Conservation (phyloP, 2,329 filamentous ascomycete species). For the Aspergillus sp. region DNA sequence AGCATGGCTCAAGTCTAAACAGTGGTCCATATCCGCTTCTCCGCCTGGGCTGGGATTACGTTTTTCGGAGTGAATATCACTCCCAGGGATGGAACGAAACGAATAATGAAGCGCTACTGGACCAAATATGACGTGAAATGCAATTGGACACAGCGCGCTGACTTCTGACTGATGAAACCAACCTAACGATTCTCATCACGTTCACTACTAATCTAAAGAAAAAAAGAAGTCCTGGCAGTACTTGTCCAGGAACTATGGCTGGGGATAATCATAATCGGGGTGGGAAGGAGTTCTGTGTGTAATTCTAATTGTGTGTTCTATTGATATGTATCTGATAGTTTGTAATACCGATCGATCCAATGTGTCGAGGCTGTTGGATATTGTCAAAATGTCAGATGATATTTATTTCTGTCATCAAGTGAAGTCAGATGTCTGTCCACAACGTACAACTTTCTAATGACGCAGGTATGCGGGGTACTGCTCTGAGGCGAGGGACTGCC, state of each 20-base stretch:
- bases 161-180: neutral
- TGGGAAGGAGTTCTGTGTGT: neutral
- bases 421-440: too few species aligned
- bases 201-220: neutral
- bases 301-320: neutral
- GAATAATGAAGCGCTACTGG: neutral
- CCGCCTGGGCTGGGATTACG: neutral
- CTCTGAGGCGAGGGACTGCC: too few species aligned
- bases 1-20: conserved; percentile 49
- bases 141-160: neutral
- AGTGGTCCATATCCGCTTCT: neutral
- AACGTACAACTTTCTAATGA: too few species aligned
- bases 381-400: too few species aligned
- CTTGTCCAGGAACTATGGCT: neutral
- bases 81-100: neutral
- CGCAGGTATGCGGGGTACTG: too few species aligned
- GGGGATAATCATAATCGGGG: neutral
- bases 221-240: neutral
- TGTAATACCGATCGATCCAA: neutral
- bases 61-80: neutral
- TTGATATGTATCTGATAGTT: neutral
- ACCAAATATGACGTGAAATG: neutral
- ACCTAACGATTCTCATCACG: neutral
- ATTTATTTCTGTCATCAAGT: too few species aligned
- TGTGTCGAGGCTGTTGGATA: neutral